A percentile compares a stretch with the other conserved stretches of the same genome.
phyloP scores from a whole-genome alignment of 768 basidiomycete species.

The Tylopilus sp. region DNA sequence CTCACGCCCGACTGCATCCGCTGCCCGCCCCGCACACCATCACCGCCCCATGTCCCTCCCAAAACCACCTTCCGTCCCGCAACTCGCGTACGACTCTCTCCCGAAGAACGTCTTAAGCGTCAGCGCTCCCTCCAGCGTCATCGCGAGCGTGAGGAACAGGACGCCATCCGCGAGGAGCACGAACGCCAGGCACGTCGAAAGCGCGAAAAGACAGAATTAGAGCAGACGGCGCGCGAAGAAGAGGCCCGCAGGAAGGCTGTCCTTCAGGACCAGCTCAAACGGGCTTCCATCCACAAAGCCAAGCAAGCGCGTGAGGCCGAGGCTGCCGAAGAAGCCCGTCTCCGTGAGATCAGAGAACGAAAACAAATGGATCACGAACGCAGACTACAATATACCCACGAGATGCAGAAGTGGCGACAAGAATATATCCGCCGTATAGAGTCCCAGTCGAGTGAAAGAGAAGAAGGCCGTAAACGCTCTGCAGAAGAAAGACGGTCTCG shows the following conservation, averaged over 20 bases:
- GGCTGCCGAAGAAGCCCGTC: slow-evolving; percentile 45
- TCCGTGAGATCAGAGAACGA: slow-evolving; percentile 44
- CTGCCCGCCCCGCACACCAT: not conserved
- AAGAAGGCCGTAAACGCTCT: slow-evolving; percentile 39
- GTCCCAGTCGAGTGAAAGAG: slow-evolving; percentile 42
- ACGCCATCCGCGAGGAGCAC: slow-evolving; percentile 43
- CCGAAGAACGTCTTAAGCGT: slow-evolving; percentile 26
- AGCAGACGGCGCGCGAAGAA: slow-evolving; percentile 37
- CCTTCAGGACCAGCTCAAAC: slow-evolving; percentile 43
- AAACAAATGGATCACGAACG: slow-evolving; percentile 46
- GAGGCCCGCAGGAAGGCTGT: slow-evolving; percentile 38
- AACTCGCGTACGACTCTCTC: slow-evolving; percentile 15
- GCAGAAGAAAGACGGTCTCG: slow-evolving; percentile 38
- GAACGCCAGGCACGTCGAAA: slow-evolving; percentile 34
- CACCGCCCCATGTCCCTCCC: slow-evolving; percentile 6
- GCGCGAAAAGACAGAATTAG: slow-evolving; percentile 19
- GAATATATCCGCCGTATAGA: slow-evolving; percentile 45
- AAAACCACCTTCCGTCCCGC: not conserved
- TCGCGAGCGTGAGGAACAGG: slow-evolving; percentile 37
- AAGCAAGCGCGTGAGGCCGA: slow-evolving; percentile 38
- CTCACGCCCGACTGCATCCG: not conserved
- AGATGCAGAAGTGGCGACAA: slow-evolving; percentile 50
- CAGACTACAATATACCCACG: slow-evolving; percentile 47
- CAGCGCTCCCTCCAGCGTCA: slow-evolving; percentile 20
- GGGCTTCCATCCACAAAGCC: slow-evolving; percentile 32